Base-by-base conservation (phyloP, 345 rosid species). In the Noccaea caerulescens region DNA sequence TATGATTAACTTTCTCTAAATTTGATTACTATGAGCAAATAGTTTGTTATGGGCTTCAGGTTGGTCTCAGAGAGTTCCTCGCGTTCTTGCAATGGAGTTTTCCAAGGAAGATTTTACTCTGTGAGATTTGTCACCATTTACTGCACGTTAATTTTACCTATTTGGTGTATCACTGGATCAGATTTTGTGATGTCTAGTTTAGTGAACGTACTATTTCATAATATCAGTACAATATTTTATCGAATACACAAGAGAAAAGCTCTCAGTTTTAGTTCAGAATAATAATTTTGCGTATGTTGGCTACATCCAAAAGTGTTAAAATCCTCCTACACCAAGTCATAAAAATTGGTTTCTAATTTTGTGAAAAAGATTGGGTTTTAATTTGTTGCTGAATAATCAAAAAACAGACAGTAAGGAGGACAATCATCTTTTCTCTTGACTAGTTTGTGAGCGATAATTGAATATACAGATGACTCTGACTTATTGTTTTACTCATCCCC, bases 321-420 rank as follows among this genome's bases (percentile, higher is more conserved):
- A 2, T 27, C 4, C 30, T 27, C 30, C 30, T 27, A 27, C 30
- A 27, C 4, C 30, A 27, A 27, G 30, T 27, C 30, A 27, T 27
- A 27, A 3, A 27, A 27, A 33, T 20, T 18, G 20, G 8, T 49
- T 49, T 1, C 30, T 32, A 12, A 3, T 27, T 27, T 2, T 61
- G 52, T n/a, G 5, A 30, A 2, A 20, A 61, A 43, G 23, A 20
- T 16, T 57, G 61, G n/a, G 2, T 57, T 49, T 58, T 39, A 6
- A 43, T 44, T n/a, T 43, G 20, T 16, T 68, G 8, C 54, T 55
- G 42, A 54, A 16, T 56, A 16, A 11, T 42, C 51, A 56, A 55
- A 12, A 55, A 55, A 56, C 23, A 41, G 3, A 13, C 11, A 66
- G 3, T 5, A 12, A 39, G 38, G 10, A 53, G 25, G 13, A 53